phyloP scores from a whole-genome alignment of 192 early-diverging fungal genomes.

The Coemansia sp. region DNA sequence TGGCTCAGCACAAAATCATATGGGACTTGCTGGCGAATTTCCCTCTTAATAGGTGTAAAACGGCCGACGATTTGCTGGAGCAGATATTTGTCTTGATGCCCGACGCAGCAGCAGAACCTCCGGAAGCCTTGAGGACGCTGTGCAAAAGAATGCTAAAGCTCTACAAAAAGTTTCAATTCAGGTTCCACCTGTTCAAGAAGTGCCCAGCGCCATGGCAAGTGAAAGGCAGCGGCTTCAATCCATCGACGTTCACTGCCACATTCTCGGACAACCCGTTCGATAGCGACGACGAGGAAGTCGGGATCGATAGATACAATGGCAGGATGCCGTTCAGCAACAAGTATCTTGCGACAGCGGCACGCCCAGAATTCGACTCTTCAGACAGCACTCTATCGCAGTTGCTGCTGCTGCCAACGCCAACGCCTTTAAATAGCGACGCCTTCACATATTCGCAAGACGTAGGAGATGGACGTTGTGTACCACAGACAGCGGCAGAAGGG shows the following conservation, averaged over 20 bases:
- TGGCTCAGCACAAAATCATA: conserved; percentile 6
- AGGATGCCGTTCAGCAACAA: background rate
- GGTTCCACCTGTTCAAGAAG: conserved; percentile 42
- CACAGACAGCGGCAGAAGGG: no score
- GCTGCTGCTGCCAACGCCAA: background rate
- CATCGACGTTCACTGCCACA: background rate
- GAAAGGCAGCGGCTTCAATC: conserved; percentile 14
- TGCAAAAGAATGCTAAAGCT: conserved; percentile 48
- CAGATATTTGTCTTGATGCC: conserved; percentile 20
- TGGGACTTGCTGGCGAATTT: conserved; percentile 31
- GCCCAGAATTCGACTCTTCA: background rate
- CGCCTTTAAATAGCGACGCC: background rate
- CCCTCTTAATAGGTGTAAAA: conserved; percentile 16
- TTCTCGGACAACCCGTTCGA: conserved; percentile 5
- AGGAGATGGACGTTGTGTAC: background rate
- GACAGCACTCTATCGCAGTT: background rate
- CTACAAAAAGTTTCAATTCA: conserved; percentile 46
- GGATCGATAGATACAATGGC: background rate
- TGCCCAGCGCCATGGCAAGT: conserved; percentile 56
- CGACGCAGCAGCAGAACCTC: conserved; percentile 5
- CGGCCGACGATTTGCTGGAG: conserved; percentile 12
- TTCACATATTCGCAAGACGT: background rate
- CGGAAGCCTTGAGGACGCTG: conserved; percentile 25
- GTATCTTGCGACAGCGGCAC: background rate
- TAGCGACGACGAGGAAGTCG: conserved; percentile 4